phyloP scores from a whole-genome alignment of 2,329 filamentous ascomycete genomes.

The Arthroderma uncinatum region DNA sequence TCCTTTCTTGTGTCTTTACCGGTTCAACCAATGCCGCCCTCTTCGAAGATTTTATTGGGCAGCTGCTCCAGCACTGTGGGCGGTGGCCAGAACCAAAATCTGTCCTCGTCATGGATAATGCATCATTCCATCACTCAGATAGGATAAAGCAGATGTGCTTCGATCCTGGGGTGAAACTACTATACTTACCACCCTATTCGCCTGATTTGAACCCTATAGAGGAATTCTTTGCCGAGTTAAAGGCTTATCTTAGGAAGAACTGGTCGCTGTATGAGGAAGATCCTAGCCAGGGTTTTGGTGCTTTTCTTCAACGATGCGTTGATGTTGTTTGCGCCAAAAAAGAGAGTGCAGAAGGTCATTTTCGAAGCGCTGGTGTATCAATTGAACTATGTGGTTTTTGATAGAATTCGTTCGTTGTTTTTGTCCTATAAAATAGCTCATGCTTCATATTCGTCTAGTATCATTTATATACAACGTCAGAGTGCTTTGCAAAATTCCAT shows the following conservation, averaged over 20 bases:
- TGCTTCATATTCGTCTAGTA: neutral
- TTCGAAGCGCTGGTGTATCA: conserved; percentile 17
- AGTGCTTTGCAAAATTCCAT: neutral
- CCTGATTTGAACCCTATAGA: conserved; percentile 30
- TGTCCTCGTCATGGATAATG: conserved; percentile 23
- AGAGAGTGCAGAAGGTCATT: conserved; percentile 17
- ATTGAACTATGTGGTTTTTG: conserved; percentile 9
- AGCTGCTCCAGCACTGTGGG: conserved; percentile 22
- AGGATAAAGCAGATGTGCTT: conserved; percentile 11
- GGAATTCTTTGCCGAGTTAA: conserved; percentile 30
- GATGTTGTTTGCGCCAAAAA: conserved; percentile 18
- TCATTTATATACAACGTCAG: neutral
- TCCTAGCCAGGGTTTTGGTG: conserved; percentile 18
- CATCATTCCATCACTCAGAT: conserved; percentile 12
- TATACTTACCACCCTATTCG: conserved; percentile 27
- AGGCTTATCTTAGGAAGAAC: conserved; percentile 25
- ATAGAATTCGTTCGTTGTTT: neutral
- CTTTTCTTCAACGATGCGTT: conserved; percentile 23
- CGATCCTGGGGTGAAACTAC: conserved; percentile 12
- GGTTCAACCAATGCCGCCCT: conserved; percentile 22
- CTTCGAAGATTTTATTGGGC: conserved; percentile 25
- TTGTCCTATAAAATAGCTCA: neutral
- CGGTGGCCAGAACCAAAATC: conserved; percentile 23
- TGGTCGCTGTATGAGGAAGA: conserved; percentile 19
- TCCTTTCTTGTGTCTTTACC: conserved; percentile 22